Evolutionary conservation across 2,329 filamentous ascomycete genomes (phyloP).

Genomic region (Trichoderma atroviride): DNA sequence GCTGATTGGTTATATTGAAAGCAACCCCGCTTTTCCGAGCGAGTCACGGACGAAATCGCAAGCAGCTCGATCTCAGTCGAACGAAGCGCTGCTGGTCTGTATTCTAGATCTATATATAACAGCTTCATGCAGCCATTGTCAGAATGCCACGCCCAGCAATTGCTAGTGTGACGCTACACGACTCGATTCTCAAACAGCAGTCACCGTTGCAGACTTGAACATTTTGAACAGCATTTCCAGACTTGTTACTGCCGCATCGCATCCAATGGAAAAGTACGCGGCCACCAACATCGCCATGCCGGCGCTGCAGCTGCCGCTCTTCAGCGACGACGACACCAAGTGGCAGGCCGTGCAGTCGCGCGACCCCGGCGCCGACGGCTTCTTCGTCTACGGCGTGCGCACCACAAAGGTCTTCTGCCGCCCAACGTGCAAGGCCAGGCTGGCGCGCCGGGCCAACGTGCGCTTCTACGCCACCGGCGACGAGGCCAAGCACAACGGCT

Average conservation of each 20-base stretch:
- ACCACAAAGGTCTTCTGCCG: conserved; percentile 60
- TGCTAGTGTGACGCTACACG: neutral
- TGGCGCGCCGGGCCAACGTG: conserved; percentile 63
- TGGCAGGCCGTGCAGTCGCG: conserved; percentile 44
- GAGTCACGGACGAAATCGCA: conserved; percentile 7
- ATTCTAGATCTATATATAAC: neutral
- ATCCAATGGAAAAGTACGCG: neutral
- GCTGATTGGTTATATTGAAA: conserved; percentile 38
- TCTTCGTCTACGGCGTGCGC: conserved; percentile 49
- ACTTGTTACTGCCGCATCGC: neutral
- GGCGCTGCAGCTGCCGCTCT: conserved; percentile 27
- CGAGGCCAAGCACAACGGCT: conserved; percentile 53
- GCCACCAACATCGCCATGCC: neutral
- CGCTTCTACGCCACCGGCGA: conserved; percentile 52
- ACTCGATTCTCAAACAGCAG: neutral
- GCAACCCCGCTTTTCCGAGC: conserved; percentile 35
- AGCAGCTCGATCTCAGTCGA: neutral
- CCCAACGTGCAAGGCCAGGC: conserved; percentile 61
- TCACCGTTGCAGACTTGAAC: too few species aligned
- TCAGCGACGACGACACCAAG: conserved; percentile 38
- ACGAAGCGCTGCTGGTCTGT: neutral
- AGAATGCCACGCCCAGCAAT: neutral
- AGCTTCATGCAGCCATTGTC: neutral
- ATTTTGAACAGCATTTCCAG: too few species aligned
- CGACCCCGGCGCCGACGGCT: conserved; percentile 42